Conservation (phyloP, 306 rosid genomes). For the Canavalia ensiformis region DNA sequence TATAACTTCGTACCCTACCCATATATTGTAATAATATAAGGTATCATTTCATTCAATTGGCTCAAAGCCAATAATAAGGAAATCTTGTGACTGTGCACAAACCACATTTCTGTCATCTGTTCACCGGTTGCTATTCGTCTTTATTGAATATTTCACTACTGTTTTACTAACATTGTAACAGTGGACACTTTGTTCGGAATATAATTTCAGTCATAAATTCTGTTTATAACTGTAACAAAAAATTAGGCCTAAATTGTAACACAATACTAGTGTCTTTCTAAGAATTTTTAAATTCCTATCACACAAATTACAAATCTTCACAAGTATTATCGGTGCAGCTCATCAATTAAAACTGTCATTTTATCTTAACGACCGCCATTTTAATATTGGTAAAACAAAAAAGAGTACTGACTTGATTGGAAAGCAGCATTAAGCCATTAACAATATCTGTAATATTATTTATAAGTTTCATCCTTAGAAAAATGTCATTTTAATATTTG, state of each 20-base stretch:
- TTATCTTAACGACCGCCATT: not conserved
- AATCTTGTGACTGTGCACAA: conserved; percentile 35
- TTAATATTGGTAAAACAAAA: not conserved
- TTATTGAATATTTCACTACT: not conserved
- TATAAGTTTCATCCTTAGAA: not conserved
- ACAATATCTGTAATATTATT: too few relatives aligned
- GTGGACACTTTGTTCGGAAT: conserved; percentile 1
- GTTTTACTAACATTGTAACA: not conserved
- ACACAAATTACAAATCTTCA: not conserved
- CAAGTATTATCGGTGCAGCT: not conserved
- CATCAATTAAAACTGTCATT: not conserved
- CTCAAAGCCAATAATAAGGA: not conserved
- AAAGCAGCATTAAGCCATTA: too few relatives aligned
- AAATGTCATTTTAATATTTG: not conserved
- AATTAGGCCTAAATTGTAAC: not conserved
- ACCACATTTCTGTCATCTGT: conserved; percentile 14
- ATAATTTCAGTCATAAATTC: not conserved
- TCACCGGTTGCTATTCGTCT: conserved; percentile 4
- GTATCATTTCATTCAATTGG: conserved; percentile 2
- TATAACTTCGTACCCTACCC: conserved; percentile 15
- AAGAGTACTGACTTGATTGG: too few relatives aligned
- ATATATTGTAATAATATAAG: conserved; percentile 21
- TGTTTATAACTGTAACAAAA: not conserved
- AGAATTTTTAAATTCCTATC: not conserved
- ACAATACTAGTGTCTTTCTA: not conserved